Base-by-base conservation (phyloP, 306 rosid genomes). In the Casuarina cunninghamiana region DNA sequence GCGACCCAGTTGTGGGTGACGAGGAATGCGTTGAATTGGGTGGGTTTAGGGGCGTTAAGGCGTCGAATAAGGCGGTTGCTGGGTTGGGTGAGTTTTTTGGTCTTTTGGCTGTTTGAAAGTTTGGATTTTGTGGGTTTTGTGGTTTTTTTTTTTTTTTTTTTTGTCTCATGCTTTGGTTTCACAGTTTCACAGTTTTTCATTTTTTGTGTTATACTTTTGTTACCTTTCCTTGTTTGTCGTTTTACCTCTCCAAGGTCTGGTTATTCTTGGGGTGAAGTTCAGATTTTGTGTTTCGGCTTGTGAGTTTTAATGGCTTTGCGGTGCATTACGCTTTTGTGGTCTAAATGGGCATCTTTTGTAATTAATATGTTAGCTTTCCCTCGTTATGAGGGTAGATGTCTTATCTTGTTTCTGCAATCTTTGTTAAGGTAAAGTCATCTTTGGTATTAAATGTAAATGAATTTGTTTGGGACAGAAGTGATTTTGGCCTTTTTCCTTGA, bases 71-170 rank as follows among this genome's bases (percentile, higher is more conserved):
- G 42, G 75, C 75, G 32, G 43, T 72, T 65, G 41, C 73, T 49
- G 77, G 79, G 43, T 48, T 75, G 39, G 92, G 92, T 88, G 53
- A 58, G 79, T 71, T 75, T 72, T 72, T 72, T 19, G 9, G 17
- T 54, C 66, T 75, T 65, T 55, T 19, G 8, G 6, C 17, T 1
- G 19, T 41, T 6, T 10, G 6, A 10, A 39, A 68, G 43, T 74
- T 77, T 67, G 41, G 44, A 15, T 73, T 68, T 65, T 3, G 13
- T 37, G 48, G 2, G 62, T 35, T 72, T 39, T 39, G n/a, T 38
- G 16, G 65, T 17, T 60, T 11, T 39, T 77, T 63, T 46, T 38
- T 72, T 41, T 77, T 7, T 73, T 44, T 84, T 16, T 5, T 78
- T 79, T 46, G 68, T 39, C 48, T 82, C 21, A 5, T 61, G n/a